Conservation (phyloP, 768 basidiomycete species). For the Suillus subluteus region DNA sequence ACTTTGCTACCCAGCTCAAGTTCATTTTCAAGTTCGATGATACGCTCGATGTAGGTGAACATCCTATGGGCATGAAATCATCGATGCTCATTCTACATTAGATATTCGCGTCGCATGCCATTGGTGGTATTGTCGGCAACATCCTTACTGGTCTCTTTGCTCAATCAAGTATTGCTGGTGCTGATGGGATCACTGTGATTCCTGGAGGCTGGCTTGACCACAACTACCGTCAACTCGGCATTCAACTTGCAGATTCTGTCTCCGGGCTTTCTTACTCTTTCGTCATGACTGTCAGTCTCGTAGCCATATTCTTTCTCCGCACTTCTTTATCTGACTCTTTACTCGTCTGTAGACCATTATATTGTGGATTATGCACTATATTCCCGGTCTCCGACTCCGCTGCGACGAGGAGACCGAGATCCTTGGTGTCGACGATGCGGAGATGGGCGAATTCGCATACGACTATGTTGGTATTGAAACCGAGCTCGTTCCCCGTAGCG, state of each 20-base stretch:
- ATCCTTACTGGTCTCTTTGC: constrained; percentile 89
- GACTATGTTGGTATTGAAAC: constrained; percentile 81
- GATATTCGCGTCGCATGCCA: constrained; percentile 87
- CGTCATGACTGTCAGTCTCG: constrained; percentile 65
- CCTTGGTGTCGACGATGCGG: constrained; percentile 86
- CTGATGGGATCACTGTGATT: constrained; percentile 71
- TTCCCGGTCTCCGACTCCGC: constrained; percentile 80
- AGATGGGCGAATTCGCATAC: constrained; percentile 90
- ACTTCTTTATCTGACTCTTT: constrained; percentile 2
- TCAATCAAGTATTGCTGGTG: constrained; percentile 74
- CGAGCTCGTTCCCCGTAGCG: constrained; percentile 41
- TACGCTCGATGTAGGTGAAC: constrained; percentile 66
- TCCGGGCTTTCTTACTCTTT: constrained; percentile 73
- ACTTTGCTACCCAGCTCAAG: constrained; percentile 96
- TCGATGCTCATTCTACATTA: constrained; percentile 30
- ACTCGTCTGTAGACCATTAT: constrained; percentile 61
- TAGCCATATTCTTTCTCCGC: background rate
- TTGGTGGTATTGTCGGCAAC: constrained; percentile 83
- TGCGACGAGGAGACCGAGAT: constrained; percentile 67
- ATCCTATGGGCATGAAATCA: background rate
- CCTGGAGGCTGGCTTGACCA: constrained; percentile 89
- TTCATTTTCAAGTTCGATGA: constrained; percentile 78
- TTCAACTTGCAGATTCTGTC: constrained; percentile 78
- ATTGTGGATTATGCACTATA: constrained; percentile 86
- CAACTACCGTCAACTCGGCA: constrained; percentile 80